These are phyloP conservation scores for Orbilia ellipsospora DNA, from an alignment of 2,329 filamentous ascomycete genomes.

Conservation along the genomic window DNA sequence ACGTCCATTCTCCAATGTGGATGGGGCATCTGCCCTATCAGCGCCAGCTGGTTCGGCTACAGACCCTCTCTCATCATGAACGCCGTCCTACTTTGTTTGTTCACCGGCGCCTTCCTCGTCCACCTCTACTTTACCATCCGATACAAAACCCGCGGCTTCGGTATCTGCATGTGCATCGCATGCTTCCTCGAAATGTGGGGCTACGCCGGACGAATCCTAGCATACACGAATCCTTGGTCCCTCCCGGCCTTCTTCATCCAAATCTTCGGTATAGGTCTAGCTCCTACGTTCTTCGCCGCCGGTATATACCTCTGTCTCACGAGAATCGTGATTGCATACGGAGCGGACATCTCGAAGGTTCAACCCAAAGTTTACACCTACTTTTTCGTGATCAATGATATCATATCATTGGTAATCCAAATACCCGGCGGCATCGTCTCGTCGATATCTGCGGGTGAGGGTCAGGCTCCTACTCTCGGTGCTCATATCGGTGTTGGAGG, in stretches of 20 bases:
- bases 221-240: conserved; percentile 68
- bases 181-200: conserved; percentile 65
- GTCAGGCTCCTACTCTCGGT: conserved; percentile 19
- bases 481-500: conserved; percentile 73
- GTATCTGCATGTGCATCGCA: conserved; percentile 60
- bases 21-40: conserved; percentile 61
- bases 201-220: conserved; percentile 70
- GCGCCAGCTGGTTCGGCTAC: conserved; percentile 67
- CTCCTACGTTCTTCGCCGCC: conserved; percentile 73
- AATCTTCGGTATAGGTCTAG: conserved; percentile 72
- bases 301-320: conserved; percentile 72
- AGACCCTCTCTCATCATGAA: conserved; percentile 69
- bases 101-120: conserved; percentile 62
- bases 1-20: conserved; percentile 60
- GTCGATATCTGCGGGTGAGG: conserved; percentile 60
- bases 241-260: conserved; percentile 67
- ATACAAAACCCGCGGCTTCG: conserved; percentile 45
- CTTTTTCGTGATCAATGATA: conserved; percentile 73
- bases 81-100: conserved; percentile 67
- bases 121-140: conserved; percentile 25
- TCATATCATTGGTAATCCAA: conserved; percentile 72
- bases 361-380: conserved; percentile 67
- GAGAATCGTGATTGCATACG: conserved; percentile 66
- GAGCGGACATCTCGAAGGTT: conserved; percentile 64
- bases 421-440: conserved; percentile 71